Base-by-base conservation (phyloP, 2,329 filamentous ascomycete species). In the Scedosporium boydii region DNA sequence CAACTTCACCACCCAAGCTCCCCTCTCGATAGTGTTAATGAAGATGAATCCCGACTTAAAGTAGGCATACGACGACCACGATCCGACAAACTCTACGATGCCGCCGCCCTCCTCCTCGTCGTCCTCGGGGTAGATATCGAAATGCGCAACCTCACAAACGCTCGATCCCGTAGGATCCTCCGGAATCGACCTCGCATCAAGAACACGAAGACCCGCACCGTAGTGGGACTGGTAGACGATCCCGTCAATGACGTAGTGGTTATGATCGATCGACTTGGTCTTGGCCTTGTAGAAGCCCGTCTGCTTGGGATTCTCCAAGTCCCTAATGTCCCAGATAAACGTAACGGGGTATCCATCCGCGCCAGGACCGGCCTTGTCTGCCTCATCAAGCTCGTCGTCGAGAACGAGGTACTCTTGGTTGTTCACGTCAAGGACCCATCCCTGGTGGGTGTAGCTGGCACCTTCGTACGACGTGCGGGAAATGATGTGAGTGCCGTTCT, bases 381-480 rank as follows among this genome's bases (percentile, higher is more conserved):
- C 62, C 72, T 84, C 82, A 63, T 84, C 81, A 10, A 79, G 74
- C 68, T 84, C 81, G 65, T 84, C 81, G 65, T 83, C 81, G 4
- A 82, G 68, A 14, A 82, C 72, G 3, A 83, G 75, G 67, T 75
- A 81, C 55, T 76, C 77, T 48, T 77, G 72, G 60, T 70, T 76
- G 41, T 74, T 69, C 1, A 70, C 69, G 67, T 82, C 78, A 26
- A 82, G 74, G 3, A 85, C 73, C 73, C 78, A 80, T 6, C 83
- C 83, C 66, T 86, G 83, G 68, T 86, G 83, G 1, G 81, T 83
- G 72, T 85, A 86, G 3, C 78, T 71, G 6, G 81, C 81, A 51
- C 82, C 82, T 23, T 79, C 77, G 68, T 85, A 85, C 0, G 78
- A 78, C 12, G 81, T 84, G 48, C 75, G 75, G 29, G 82, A 83